Base-by-base conservation (phyloP, 768 basidiomycete species). In the Xerocomellus amylosporus region DNA sequence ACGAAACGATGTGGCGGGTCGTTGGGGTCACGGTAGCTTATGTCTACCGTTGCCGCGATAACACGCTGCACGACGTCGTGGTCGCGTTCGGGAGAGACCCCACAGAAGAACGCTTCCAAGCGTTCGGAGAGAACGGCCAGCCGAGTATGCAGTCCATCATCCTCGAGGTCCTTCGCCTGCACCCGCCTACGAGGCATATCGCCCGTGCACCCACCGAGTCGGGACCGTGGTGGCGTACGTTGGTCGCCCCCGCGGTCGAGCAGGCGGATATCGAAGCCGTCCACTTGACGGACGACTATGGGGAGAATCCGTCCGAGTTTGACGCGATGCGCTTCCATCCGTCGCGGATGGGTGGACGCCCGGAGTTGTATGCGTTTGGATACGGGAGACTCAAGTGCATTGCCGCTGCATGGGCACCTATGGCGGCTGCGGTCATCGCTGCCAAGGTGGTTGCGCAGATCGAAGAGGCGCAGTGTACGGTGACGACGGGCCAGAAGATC, bases 1-100 rank as follows among this genome's bases (percentile, higher is more conserved):
- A 78, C 68, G 85, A 86, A 58, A 85, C 84, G 0, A 69, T 84
- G 54, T 86, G 85, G 85, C 75, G 84, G 0, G 78, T 87, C 24
- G 78, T 85, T 24, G 83, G 83, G 0, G 63, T 81, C 1, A 76
- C 78, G 0, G 65, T 76, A 53, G 72, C 71, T 1, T 46, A 61
- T 17, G 22, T 56, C 49, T 62, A 71, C 51, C 60, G 69, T 24
- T 50, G 60, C 43, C 56, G 70, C 34, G 53, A 61, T 20, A 54
- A 58, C 14, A 60, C 68, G 4, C 49, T 63, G 13, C 64, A 50
- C 2, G 34, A 64, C 0, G 62, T 60, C 0, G 74, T 81, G 13
- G 38, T 57, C 3, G 20, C 19, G 10, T 64, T 68, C 28, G 67
- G 56, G 26, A 49, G 51, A 13, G 48, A 69, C 12, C 67, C 63